Evolutionary conservation across 2,329 filamentous ascomycete species (phyloP), one percentile per base, ranked within the genome.

Genomic region (Ascochyta pisi): DNA sequence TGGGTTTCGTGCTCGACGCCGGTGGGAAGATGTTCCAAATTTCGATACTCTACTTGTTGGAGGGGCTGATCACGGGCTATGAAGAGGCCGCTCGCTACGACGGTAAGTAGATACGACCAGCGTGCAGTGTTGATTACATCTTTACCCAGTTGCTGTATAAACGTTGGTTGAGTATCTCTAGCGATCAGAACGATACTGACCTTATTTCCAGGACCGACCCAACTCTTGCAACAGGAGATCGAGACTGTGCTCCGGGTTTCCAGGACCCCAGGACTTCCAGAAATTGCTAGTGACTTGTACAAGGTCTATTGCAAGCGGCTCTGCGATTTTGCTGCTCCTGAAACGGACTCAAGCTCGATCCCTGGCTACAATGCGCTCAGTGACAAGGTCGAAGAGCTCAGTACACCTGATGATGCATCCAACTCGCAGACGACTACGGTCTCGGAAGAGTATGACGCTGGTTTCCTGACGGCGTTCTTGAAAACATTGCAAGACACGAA

Each of bases 201-300:
- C 3, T 9, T 26, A 6, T 4, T n/a, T 16, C 6, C 24, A 56
- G 53, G 33, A 15, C 13, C 47, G 31, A 16, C 41, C 39, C 5
- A 29, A 7, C 60, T 77, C 6, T 58, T 62, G 4, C 23, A 44
- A 10, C 41, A 54, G 2, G 71, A 76, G 16, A 31, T 78, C 1
- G 61, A 72, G 2, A 65, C 73, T n/a, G 57, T 80, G 2, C 43
- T 75, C 12, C 69, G 67, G 29, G 53, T 79, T 8, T 73, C 77
- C 15, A 64, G 71, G 26, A 71, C 74, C 26, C 65, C 76, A 4
- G 76, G 74, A 9, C 58, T 80, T 23, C 76, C 79, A 2, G 80
- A 82, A 47, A 70, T 80, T 37, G 74, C 76, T 9, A 72, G 72
- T 4, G 78, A 81, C 57, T 70, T 77, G 23, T 70, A 67, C 40